Conservation (phyloP, 2,329 filamentous ascomycete genomes). For the Talaromyces sp. region DNA sequence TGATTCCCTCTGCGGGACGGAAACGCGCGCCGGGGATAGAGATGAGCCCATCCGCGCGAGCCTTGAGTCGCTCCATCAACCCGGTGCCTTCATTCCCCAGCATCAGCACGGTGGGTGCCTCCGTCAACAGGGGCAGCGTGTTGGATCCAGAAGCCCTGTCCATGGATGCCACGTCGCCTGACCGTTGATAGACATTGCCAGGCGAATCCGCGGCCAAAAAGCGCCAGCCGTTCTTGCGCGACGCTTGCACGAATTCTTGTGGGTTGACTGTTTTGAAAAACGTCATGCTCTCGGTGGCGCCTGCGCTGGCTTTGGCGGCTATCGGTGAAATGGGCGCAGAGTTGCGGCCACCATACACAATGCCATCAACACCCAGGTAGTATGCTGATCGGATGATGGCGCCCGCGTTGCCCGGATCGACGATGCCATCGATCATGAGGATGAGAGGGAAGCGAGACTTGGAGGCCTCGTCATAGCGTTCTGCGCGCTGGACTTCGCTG, state of each 20-base stretch:
- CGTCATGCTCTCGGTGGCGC: constrained; percentile 74
- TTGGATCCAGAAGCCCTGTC: constrained; percentile 6
- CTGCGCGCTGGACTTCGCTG: constrained; percentile 40
- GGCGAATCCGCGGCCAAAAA: constrained; percentile 68
- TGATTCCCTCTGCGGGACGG: constrained; percentile 32
- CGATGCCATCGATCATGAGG: constrained; percentile 42
- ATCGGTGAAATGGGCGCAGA: constrained; percentile 71
- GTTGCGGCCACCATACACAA: constrained; percentile 68
- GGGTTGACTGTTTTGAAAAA: constrained; percentile 67
- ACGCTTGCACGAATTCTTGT: constrained; percentile 63
- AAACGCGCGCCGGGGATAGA: constrained; percentile 56
- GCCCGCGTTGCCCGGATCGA: constrained; percentile 86
- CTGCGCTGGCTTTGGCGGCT: constrained; percentile 80
- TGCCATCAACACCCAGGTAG: constrained; percentile 83
- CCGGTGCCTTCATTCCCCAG: constrained; percentile 79
- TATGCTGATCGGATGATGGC: constrained; percentile 82
- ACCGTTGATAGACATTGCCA: constrained; percentile 11
- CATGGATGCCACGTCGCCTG: not conserved
- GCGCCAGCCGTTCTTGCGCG: constrained; percentile 69
- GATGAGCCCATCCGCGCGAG: constrained; percentile 58
- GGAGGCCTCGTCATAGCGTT: constrained; percentile 15
- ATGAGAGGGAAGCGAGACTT: constrained; percentile 34
- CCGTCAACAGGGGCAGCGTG: constrained; percentile 38
- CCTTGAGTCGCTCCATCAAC: constrained; percentile 59
- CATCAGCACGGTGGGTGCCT: constrained; percentile 69